phyloP scores from a whole-genome alignment of 1,139 yeast species.

The Saccharomycopsis hybrid region DNA sequence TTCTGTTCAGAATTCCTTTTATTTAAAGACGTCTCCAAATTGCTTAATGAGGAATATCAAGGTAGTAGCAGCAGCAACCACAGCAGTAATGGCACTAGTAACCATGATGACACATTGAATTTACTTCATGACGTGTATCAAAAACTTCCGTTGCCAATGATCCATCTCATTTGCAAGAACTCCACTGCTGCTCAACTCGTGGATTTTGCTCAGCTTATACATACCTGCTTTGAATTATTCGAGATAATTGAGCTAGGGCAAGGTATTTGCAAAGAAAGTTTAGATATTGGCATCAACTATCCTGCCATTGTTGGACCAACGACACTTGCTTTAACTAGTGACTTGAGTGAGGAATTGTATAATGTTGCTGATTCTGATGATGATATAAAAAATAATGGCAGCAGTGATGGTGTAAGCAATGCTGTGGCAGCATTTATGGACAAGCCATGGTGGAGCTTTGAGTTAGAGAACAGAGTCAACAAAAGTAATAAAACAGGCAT shows the following conservation, averaged over 20 bases:
- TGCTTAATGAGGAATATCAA: neutral
- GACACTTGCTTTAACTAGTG: neutral
- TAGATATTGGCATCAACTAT: neutral
- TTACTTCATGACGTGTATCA: conserved; percentile 1
- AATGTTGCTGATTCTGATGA: too few relatives aligned
- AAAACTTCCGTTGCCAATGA: conserved; percentile 8
- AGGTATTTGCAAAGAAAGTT: conserved; percentile 11
- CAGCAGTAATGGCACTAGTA: neutral
- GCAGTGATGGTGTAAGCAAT: too few relatives aligned
- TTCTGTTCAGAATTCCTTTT: conserved; percentile 12
- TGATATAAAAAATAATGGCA: too few relatives aligned
- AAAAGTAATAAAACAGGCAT: neutral
- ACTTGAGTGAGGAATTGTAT: conserved; percentile 1
- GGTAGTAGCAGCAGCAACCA: too few relatives aligned
- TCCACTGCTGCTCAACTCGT: neutral
- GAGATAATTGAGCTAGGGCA: conserved; percentile 11
- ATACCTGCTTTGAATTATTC: conserved; percentile 10
- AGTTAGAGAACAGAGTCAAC: neutral
- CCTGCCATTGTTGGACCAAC: conserved; percentile 12
- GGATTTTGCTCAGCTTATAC: neutral
- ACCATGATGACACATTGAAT: neutral
- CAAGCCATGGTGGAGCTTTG: too few relatives aligned
- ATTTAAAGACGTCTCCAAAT: conserved; percentile 8
- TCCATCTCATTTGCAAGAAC: conserved; percentile 2
- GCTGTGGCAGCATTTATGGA: too few relatives aligned